phyloP scores from a whole-genome alignment of 192 early-diverging fungal species.

The Coemansia sp. region DNA sequence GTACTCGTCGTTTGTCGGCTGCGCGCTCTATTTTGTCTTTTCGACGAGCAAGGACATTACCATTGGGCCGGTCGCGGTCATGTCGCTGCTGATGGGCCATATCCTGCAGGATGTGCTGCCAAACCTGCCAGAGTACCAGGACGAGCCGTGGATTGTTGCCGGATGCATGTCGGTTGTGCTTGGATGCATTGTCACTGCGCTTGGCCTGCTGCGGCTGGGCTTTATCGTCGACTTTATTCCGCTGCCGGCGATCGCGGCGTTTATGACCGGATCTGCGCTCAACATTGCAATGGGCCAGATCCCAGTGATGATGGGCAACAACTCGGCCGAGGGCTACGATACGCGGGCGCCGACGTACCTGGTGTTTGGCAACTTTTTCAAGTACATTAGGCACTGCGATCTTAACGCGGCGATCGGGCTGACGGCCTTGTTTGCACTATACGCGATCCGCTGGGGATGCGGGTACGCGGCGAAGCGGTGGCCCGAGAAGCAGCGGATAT shows the following conservation, averaged over 20 bases:
- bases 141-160: constrained; percentile 48
- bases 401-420: constrained; percentile 43
- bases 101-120: constrained; percentile 43
- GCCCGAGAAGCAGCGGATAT: constrained; percentile 40
- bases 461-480: constrained; percentile 37
- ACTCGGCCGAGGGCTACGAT: constrained; percentile 53
- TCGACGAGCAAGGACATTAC: constrained; percentile 71
- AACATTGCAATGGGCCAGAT: constrained; percentile 79
- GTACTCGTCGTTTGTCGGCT: constrained; percentile 69
- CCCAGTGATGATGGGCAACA: constrained; percentile 72
- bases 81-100: constrained; percentile 70
- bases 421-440: constrained; percentile 47
- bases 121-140: constrained; percentile 46
- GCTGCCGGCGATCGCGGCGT: constrained; percentile 75
- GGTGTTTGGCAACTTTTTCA: constrained; percentile 67
- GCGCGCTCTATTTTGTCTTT: constrained; percentile 62
- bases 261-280: constrained; percentile 77
- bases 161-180: constrained; percentile 62
- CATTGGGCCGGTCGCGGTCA: constrained; percentile 71
- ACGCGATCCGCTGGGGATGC: constrained; percentile 33
- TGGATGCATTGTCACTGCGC: constrained; percentile 61
- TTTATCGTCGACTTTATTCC: constrained; percentile 85
- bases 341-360: constrained; percentile 66
- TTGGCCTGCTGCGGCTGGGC: constrained; percentile 80
- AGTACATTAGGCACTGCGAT: constrained; percentile 45